Percentiles rank a stretch among this genome's conserved stretches.
phyloP scores from a whole-genome alignment of 2,329 filamentous ascomycete genomes.

The Anthostomella pinea region DNA sequence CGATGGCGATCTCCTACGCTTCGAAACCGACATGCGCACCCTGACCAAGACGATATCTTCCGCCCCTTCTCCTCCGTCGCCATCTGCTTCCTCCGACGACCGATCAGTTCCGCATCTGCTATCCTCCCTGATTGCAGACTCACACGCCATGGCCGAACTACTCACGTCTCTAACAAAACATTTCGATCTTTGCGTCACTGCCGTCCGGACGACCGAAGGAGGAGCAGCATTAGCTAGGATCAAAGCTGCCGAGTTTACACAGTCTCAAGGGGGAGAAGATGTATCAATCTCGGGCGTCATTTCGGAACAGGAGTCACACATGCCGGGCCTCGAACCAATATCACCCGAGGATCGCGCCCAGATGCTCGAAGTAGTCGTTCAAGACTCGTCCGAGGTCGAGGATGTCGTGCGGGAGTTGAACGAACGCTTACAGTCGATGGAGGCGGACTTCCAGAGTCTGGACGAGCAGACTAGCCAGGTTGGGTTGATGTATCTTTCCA shows the following conservation, averaged over 20 bases:
- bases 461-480: slow-evolving; percentile 60
- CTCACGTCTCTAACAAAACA: slow-evolving; percentile 80
- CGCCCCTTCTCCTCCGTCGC: slow-evolving; percentile 33
- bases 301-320: slow-evolving; percentile 51
- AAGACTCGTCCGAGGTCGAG: slow-evolving; percentile 67
- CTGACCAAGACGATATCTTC: slow-evolving; percentile 58
- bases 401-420: slow-evolving; percentile 68
- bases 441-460: slow-evolving; percentile 64
- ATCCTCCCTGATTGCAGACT: slow-evolving; percentile 66
- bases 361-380: slow-evolving; percentile 76
- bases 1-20: slow-evolving; percentile 69
- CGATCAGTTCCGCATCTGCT: slow-evolving; percentile 52
- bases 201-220: slow-evolving; percentile 85
- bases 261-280: slow-evolving; percentile 43
- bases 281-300: slow-evolving; percentile 68
- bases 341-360: slow-evolving; percentile 74
- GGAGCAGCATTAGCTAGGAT: slow-evolving; percentile 66
- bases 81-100: slow-evolving; percentile 36
- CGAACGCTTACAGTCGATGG: slow-evolving; percentile 74
- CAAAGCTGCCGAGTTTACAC: slow-evolving; percentile 63
- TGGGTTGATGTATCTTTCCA: slow-evolving; percentile 52
- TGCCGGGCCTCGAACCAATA: slow-evolving; percentile 62
- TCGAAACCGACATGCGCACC: slow-evolving; percentile 69
- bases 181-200: slow-evolving; percentile 90
- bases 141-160: slow-evolving; percentile 76